A percentile compares a stretch with the other conserved stretches of the same genome.
Evolutionary conservation across 805 yeast species (phyloP).

Genomic region (Saccharomycopsis lassenensis): DNA sequence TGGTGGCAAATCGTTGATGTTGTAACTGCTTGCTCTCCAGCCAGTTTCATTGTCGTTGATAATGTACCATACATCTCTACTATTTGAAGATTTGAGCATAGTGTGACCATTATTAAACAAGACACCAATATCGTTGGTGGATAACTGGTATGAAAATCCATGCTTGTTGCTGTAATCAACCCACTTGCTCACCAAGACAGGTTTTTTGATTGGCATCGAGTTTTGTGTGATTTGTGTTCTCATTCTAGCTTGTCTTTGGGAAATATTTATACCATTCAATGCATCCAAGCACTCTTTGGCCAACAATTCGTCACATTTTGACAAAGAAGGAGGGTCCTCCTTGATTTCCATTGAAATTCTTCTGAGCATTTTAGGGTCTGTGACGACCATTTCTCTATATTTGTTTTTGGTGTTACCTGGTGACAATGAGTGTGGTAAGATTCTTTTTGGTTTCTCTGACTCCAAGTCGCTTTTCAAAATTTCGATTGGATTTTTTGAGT

Average conservation of each 20-base stretch:
- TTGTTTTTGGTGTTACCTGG: conserved; percentile 87
- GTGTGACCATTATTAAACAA: conserved; percentile 79
- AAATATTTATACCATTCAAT: conserved; percentile 33
- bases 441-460: conserved; percentile 53
- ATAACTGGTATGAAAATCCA: conserved; percentile 88
- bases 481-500: conserved; percentile 54
- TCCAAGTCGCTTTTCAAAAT: conserved; percentile 59
- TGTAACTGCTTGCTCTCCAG: conserved; percentile 42
- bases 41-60: conserved; percentile 38
- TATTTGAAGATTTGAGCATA: conserved; percentile 57
- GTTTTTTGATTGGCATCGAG: conserved; percentile 30
- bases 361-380: conserved; percentile 25
- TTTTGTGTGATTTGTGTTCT: conserved; percentile 18
- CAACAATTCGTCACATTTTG: conserved; percentile 29
- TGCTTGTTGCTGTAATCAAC: conserved; percentile 94
- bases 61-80: conserved; percentile 56
- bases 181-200: conserved; percentile 84
- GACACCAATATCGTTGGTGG: conserved; percentile 85
- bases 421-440: conserved; percentile 81
- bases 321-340: conserved; percentile 25
- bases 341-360: conserved; percentile 22
- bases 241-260: conserved; percentile 36
- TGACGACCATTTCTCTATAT: conserved; percentile 56
- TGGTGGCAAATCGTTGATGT: conserved; percentile 32
- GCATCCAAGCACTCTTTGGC: conserved; percentile 37